Percentiles rank a stretch among this genome's conserved stretches.
Conservation (phyloP, 371 early-diverging fungal genomes). For the Apophysomyces ossiformis region DNA sequence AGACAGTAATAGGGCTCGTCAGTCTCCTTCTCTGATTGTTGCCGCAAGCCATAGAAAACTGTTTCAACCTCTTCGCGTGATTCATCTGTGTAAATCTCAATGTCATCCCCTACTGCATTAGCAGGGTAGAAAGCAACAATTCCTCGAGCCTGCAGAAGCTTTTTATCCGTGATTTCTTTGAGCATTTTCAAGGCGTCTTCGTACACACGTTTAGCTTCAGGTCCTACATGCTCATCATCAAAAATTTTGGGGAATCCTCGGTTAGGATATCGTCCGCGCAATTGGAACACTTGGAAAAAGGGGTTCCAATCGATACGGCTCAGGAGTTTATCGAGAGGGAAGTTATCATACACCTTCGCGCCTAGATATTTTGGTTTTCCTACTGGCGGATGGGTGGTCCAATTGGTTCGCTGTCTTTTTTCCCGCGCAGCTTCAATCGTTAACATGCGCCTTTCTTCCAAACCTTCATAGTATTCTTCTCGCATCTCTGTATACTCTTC, state of each 20-base stretch:
- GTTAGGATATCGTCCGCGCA: conserved; percentile 94
- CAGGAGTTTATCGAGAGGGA: conserved; percentile 71
- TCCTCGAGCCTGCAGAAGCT: conserved; percentile 71
- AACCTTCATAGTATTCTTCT: conserved; percentile 90
- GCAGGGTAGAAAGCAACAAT: conserved; percentile 90
- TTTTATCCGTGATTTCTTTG: conserved; percentile 73
- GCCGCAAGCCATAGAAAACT: conserved; percentile 81
- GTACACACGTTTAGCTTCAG: conserved; percentile 89
- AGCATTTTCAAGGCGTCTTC: conserved; percentile 86
- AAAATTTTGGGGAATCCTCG: conserved; percentile 96
- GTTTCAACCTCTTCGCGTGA: conserved; percentile 62
- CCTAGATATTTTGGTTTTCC: conserved; percentile 82
- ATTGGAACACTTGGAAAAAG: conserved; percentile 96
- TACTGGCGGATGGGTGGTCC: conserved; percentile 61
- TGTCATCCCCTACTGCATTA: conserved; percentile 87
- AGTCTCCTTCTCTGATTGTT: conserved; percentile 74
- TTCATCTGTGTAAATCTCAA: conserved; percentile 78
- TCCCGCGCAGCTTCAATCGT: conserved; percentile 71
- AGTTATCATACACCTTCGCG: conserved; percentile 75
- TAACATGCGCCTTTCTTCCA: conserved; percentile 82
- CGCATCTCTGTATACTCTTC: conserved; percentile 94
- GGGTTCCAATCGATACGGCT: conserved; percentile 95
- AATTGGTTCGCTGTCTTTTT: conserved; percentile 69
- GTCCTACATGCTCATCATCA: conserved; percentile 87
- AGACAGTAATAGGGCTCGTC: conserved; percentile 86